Percentiles rank a stretch among this genome's conserved stretches.
These are phyloP conservation scores for Aspergillus ustus DNA, from an alignment of 2,329 filamentous ascomycete genomes.

Conservation along the genomic window DNA sequence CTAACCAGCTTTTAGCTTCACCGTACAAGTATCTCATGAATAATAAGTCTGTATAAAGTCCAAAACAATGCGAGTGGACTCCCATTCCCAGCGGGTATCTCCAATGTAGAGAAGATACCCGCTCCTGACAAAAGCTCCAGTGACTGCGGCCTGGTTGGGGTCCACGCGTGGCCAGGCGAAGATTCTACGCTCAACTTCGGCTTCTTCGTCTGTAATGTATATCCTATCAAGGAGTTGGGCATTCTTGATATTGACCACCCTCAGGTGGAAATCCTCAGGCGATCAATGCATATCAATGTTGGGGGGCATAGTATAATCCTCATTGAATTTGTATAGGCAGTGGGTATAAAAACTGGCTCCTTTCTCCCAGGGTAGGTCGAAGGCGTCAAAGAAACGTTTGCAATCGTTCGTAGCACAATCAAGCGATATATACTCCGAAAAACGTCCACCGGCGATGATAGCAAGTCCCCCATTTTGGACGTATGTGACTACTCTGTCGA, in stretches of 20 bases:
- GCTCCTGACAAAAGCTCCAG: neutral
- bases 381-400: neutral
- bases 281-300: neutral
- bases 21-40: neutral
- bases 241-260: neutral
- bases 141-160: neutral
- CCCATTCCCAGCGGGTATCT: neutral
- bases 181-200: neutral
- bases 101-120: neutral
- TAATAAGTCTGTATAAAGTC: neutral
- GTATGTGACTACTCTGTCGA: neutral
- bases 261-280: neutral
- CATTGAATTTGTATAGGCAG: neutral
- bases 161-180: neutral
- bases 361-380: neutral
- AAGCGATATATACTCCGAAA: too few species aligned
- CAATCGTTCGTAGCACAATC: neutral
- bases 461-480: conserved; percentile 9
- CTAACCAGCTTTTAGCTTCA: neutral
- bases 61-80: neutral
- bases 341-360: neutral
- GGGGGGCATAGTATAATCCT: neutral
- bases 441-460: neutral
- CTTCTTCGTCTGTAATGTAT: neutral
- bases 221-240: neutral